Evolutionary conservation across 2,329 filamentous ascomycete genomes (phyloP), one percentile per base, ranked within the genome.

Genomic region (Fusarium citri): DNA sequence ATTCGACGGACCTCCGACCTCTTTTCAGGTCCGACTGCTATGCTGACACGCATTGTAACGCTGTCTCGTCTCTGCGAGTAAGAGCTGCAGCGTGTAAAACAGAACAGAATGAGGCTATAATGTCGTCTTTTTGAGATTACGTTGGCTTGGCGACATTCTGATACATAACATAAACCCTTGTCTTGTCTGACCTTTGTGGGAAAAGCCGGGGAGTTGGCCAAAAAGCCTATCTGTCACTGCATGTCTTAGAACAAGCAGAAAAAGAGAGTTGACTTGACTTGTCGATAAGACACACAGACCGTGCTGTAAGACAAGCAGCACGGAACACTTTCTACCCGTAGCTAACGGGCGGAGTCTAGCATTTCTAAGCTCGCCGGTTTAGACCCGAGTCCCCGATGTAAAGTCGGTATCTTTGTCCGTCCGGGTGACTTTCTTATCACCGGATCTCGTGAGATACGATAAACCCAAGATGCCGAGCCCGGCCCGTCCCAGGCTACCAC

Each of bases 311-410:
- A 64, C 59, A 64, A 28, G 31, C n/a, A 25, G 16, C n/a, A 46
- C 41, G 61, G 47, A 60, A 22, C 45, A 16, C 7, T 37, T 47
- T 20, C 25, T 18, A 31, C 41, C 54, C 51, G 61, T 48, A 18
- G 9, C 30, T 11, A 46, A 31, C 14, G 11, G 31, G 34, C 55
- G 43, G 34, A 37, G 46, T 26, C 41, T 43, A 16, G 31, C 5
- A 41, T 25, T 51, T 34, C 60, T 22, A 30, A 41, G 42, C 55
- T 69, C 55, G 34, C 55, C 59, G 50, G 55, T 43, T 31, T 50
- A 48, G 43, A 50, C 11, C 66, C 61, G 66, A 69, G 51, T 55
- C 66, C 66, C 66, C 61, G 61, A 69, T 22, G 8, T 37, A 9
- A 9, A 15, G 41, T 69, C 66, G 45, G 49, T 47, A 64, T 66